Evolutionary conservation across 345 rosid species (phyloP), one percentile per base, ranked within the genome.

Genomic region (Gossypium australe): DNA sequence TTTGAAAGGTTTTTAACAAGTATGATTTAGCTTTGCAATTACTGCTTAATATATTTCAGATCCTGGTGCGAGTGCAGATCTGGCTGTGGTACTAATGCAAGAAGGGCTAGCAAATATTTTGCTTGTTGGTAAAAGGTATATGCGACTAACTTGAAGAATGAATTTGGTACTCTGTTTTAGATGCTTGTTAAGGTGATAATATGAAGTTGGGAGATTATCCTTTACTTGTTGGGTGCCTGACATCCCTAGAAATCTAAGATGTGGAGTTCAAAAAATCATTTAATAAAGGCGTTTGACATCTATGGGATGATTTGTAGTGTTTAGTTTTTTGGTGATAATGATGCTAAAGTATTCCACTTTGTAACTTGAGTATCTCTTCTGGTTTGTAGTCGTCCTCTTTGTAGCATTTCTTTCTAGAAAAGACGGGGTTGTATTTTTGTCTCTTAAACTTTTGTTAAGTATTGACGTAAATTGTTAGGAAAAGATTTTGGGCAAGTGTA

Each of bases 51-150:
- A 66, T 29, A 80, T 70, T 83, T 68, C 84, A 94, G 98, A 92
- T 84, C 96, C 97, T 44, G 83, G 92, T 75, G 98, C 98, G 51
- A 89, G 94, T 89, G 97, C 98, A 64, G 97, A 92, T 84, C 90
- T 94, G 18, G 95, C 94, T 69, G 87, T 94, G 80, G 83, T 92
- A 83, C 80, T 94, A 78, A 89, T 94, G 98, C 98, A 92, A 91
- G 98, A 94, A 90, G 98, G 98, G 80, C 81, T 92, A 75, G 97
- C 92, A 38, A 86, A 92, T 59, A 76, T 94, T 65, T 70, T 89
- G 59, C 97, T 94, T 75, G 85, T 94, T n/a, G 98, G 98, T 72
- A 91, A 81, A 89, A 92, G 98, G 98, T 92, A 84, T 73, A 77
- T 67, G 11, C 0, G 16, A 41, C 43, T 2, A n/a, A 47, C 65